A percentile compares a stretch with the other conserved stretches of the same genome.
phyloP scores from a whole-genome alignment of 2,329 filamentous ascomycete genomes.

The Aspergillus spinulosporus region DNA sequence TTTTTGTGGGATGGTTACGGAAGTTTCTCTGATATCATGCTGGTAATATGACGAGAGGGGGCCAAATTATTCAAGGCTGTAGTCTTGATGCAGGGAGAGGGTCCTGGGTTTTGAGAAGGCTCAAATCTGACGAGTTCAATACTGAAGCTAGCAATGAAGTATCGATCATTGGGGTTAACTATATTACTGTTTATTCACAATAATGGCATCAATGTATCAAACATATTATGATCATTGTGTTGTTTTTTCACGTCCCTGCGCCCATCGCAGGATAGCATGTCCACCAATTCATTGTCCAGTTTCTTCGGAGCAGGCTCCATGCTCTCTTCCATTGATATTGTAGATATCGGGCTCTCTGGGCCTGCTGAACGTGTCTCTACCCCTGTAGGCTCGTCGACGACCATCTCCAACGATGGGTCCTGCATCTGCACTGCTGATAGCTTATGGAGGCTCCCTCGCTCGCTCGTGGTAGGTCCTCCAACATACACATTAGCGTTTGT shows the following conservation, averaged over 20 bases:
- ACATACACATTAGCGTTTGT: neutral
- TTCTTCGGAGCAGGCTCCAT: neutral
- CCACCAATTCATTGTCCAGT: constrained; percentile 12
- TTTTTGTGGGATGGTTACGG: no score
- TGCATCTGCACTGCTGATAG: neutral
- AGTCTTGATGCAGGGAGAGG: no score
- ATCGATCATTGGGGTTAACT: no score
- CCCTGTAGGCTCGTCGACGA: neutral
- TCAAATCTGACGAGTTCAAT: no score
- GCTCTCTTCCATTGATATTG: neutral
- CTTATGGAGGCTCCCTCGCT: neutral
- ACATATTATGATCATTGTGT: neutral
- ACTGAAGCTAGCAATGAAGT: no score
- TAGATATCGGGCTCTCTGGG: neutral
- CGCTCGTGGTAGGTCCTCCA: neutral
- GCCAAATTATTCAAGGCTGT: no score
- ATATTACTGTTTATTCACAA: no score
- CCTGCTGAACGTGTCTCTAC: neutral
- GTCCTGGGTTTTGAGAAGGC: no score
- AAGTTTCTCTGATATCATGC: no score
- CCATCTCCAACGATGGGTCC: constrained; percentile 2
- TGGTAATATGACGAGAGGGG: no score
- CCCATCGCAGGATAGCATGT: constrained; percentile 7
- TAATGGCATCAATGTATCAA: no score
- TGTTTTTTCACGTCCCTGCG: neutral